Conservation (phyloP, 2,329 filamentous ascomycete genomes). For the Aspergillus sp. region DNA sequence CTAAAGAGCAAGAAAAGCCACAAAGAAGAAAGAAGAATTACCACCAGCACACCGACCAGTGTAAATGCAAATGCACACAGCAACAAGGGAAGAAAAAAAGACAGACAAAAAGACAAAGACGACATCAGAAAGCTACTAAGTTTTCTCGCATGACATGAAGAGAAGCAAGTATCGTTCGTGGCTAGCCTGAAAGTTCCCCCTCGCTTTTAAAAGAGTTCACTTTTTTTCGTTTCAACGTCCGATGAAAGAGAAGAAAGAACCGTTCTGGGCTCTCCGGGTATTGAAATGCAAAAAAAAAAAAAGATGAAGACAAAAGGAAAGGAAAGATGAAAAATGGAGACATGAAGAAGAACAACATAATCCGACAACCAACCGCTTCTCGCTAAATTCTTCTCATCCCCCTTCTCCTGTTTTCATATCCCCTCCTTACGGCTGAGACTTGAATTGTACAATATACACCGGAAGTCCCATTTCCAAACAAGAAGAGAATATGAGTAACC, state of each 20-base stretch:
- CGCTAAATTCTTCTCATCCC: too few relatives aligned
- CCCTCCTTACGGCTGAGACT: neutral
- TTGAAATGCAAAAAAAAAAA: slow-evolving; percentile 15
- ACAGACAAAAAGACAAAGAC: slow-evolving; percentile 3
- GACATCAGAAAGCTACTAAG: slow-evolving; percentile 1
- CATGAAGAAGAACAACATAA: neutral
- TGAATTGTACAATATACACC: neutral
- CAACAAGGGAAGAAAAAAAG: neutral
- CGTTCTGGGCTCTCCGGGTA: slow-evolving; percentile 20
- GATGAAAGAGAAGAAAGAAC: slow-evolving; percentile 6
- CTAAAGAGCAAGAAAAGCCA: too few relatives aligned
- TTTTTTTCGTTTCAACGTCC: slow-evolving; percentile 1
- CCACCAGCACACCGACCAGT: too few relatives aligned
- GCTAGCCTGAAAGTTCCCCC: slow-evolving; percentile 13
- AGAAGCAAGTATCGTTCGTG: slow-evolving; percentile 5
- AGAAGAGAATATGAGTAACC: neutral
- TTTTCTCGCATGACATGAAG: slow-evolving; percentile 12
- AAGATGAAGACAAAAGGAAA: slow-evolving; percentile 5
- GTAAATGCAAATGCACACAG: too few relatives aligned
- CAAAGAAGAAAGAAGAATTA: too few relatives aligned
- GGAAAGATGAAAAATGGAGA: slow-evolving; percentile 4
- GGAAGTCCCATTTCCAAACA: too few relatives aligned
- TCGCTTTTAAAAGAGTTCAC: slow-evolving; percentile 1
- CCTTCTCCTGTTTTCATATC: neutral
- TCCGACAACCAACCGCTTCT: neutral